These are phyloP conservation scores for Candida glaebosa DNA, from an alignment of 805 yeast species.

Conservation along the genomic window DNA sequence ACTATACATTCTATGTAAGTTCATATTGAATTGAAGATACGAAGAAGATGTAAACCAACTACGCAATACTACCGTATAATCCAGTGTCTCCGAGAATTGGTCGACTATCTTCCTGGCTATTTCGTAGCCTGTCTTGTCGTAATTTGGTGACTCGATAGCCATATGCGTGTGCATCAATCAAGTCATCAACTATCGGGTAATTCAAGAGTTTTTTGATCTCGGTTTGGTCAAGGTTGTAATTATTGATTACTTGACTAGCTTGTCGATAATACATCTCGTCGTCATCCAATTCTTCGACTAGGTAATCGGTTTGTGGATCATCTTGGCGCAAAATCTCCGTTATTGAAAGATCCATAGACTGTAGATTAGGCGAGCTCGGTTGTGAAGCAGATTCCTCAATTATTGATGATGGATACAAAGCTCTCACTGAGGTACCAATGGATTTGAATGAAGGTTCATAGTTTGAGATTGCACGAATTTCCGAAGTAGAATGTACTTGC, in stretches of 20 bases:
- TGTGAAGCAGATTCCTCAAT: conserved; percentile 11
- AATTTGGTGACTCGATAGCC: conserved; percentile 41
- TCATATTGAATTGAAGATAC: not conserved
- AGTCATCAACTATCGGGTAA: conserved; percentile 44
- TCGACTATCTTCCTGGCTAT: conserved; percentile 5
- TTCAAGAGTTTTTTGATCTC: conserved; percentile 34
- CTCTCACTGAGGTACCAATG: conserved; percentile 30
- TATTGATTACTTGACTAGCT: conserved; percentile 29
- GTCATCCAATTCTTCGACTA: conserved; percentile 31
- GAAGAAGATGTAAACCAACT: conserved; percentile 1
- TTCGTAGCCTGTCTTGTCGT: conserved; percentile 14
- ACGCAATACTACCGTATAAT: conserved; percentile 28
- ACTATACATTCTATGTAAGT: not conserved
- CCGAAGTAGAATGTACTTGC: conserved; percentile 25
- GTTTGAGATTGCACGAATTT: conserved; percentile 18
- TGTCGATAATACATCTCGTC: conserved; percentile 34
- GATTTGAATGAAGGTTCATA: conserved; percentile 27
- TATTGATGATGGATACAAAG: conserved; percentile 26
- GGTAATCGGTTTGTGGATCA: conserved; percentile 25
- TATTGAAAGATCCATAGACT: conserved; percentile 2
- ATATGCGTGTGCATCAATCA: conserved; percentile 35
- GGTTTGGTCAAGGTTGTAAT: conserved; percentile 30
- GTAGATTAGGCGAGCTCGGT: conserved; percentile 1
- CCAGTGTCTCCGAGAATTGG: conserved; percentile 12
- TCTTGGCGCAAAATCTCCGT: conserved; percentile 6